These are phyloP conservation scores for Fusarium falciforme DNA, from an alignment of 2,329 filamentous ascomycete genomes.

Conservation along the genomic window DNA sequence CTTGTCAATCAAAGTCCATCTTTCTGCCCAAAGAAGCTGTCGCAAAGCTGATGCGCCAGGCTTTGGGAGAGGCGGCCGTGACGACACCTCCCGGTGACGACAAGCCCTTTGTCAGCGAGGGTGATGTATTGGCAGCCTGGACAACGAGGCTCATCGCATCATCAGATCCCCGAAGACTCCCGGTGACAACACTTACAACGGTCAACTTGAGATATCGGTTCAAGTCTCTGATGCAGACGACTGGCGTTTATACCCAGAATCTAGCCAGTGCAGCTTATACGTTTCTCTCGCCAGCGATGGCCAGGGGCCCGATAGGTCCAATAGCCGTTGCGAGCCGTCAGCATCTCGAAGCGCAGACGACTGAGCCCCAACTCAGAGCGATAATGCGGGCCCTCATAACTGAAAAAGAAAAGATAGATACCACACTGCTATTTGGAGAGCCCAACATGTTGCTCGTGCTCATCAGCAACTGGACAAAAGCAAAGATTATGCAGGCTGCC, in stretches of 20 bases:
- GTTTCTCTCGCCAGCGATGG: constrained; percentile 37
- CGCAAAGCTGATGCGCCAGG: constrained; percentile 44
- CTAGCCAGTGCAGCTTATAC: constrained; percentile 36
- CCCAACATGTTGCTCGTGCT: constrained; percentile 47
- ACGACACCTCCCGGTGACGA: neutral
- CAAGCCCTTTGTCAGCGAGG: constrained; percentile 57
- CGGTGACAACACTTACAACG: constrained; percentile 41
- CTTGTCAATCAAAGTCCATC: constrained; percentile 51
- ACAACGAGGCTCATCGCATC: constrained; percentile 40
- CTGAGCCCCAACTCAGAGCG: constrained; percentile 47
- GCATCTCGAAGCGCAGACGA: constrained; percentile 49
- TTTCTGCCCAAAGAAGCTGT: constrained; percentile 52
- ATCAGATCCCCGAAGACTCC: constrained; percentile 30
- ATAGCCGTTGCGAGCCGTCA: constrained; percentile 48
- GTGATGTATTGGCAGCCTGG: constrained; percentile 59
- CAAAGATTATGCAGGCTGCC: constrained; percentile 46
- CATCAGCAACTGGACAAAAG: constrained; percentile 54
- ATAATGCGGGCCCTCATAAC: constrained; percentile 40
- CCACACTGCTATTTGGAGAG: constrained; percentile 47
- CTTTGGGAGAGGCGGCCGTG: constrained; percentile 41
- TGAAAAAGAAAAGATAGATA: constrained; percentile 26
- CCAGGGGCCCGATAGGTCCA: constrained; percentile 38
- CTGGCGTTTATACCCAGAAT: constrained; percentile 45
- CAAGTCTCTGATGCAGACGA: constrained; percentile 14
- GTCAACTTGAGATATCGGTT: constrained; percentile 46